A percentile compares a stretch with the other conserved stretches of the same genome.
These are phyloP conservation scores for Aegle marmelos DNA, from an alignment of 345 rosid genomes.

Conservation along the genomic window DNA sequence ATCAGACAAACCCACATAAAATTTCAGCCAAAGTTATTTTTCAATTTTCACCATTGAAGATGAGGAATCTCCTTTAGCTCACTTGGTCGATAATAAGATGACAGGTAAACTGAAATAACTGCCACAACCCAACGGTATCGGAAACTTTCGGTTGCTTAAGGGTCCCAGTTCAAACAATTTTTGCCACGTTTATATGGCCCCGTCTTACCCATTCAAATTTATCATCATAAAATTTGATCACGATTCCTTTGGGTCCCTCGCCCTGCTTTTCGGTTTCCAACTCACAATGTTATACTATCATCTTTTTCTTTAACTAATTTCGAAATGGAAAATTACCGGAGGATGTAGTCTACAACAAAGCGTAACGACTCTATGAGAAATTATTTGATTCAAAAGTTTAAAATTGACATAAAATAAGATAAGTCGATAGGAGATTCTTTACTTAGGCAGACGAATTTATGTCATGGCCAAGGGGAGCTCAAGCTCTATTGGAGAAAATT, in stretches of 20 bases:
- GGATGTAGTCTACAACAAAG: no score
- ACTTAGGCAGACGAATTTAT: no score
- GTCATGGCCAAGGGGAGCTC: no score
- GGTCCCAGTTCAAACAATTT: background rate
- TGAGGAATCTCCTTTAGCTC: no score
- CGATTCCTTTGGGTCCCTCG: background rate
- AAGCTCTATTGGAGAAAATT: no score
- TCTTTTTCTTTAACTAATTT: background rate
- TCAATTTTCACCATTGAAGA: no score
- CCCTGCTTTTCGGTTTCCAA: background rate
- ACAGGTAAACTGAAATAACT: slow-evolving; percentile 36
- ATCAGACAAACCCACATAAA: no score
- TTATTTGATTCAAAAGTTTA: no score
- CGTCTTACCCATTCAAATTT: background rate
- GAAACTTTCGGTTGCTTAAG: slow-evolving; percentile 18
- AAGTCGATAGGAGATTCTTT: no score
- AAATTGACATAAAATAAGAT: no score
- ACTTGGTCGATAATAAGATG: background rate
- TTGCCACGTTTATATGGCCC: background rate
- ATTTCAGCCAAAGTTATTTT: no score
- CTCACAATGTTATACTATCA: background rate
- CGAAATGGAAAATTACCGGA: background rate
- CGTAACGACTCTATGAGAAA: no score
- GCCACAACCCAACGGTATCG: slow-evolving; percentile 19
- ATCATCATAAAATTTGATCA: background rate